Evolutionary conservation across 768 basidiomycete species (phyloP), one percentile per base, ranked within the genome.

Genomic region (Russula ochroleuca): DNA sequence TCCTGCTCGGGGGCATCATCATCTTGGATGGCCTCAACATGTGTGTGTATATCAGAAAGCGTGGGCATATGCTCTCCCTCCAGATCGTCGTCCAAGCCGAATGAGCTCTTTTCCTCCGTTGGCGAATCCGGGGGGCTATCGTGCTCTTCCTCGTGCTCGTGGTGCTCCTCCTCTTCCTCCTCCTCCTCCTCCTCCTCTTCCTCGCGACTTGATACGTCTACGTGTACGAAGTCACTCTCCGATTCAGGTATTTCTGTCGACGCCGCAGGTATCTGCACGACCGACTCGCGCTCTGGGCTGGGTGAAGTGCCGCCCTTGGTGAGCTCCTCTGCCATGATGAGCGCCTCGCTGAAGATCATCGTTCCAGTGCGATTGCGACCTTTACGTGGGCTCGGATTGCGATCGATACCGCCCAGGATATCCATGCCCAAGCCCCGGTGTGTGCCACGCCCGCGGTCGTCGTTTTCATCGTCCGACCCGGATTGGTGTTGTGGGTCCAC

Each of bases 281-380:
- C 43, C 5, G 64, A 23, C 3, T 38, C 64, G 33, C 59, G 59
- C 49, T 65, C 64, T 38, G 64, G 59, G n/a, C 59, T 61, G 10
- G 63, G 59, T 23, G 63, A 64, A 33, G n/a, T 25, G 17, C 69
- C 70, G 40, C 63, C 57, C 58, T 69, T 72, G 50, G 75, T 71
- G 13, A 78, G 61, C 59, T 81, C 80, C 53, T 80, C 80, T 11
- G 71, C 72, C 53, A 78, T 64, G 56, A 56, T 75, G 43, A 67
- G 75, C 0, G 70, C 76, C 63, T 82, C 80, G 69, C 81, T 83
- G 67, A 83, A 81, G 23, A 90, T 81, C 88, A 90, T 90, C 2
- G 88, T 90, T 67, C 88, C 87, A 10, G 88, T 89, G 65, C 87
- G 76, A 64, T 72, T 80, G 37, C 87, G 76, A 1, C 85, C 83